Evolutionary conservation across 164 flowering plant species (phyloP).

Genomic region (Annona cherimola): DNA sequence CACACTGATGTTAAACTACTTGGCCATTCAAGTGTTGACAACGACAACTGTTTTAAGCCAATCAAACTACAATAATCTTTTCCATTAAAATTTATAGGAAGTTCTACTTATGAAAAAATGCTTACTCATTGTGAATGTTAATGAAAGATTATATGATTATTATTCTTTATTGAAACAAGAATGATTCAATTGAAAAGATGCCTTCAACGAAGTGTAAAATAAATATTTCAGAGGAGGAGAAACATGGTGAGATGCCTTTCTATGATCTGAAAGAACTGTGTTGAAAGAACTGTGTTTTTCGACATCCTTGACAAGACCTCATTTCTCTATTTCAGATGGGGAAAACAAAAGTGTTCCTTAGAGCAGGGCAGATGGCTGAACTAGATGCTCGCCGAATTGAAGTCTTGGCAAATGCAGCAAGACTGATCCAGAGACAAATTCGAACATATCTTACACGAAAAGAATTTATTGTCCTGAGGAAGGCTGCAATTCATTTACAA

Average conservation of each 20-base stretch:
- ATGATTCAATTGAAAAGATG: background rate
- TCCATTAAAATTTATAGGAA: too few relatives aligned
- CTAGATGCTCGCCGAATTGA: conserved; percentile 81
- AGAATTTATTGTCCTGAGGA: conserved; percentile 49
- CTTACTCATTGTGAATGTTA: background rate
- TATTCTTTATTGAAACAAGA: too few relatives aligned
- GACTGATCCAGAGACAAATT: conserved; percentile 67
- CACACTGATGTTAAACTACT: too few relatives aligned
- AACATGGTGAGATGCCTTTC: background rate
- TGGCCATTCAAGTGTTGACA: background rate
- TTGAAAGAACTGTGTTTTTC: background rate
- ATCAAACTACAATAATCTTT: background rate
- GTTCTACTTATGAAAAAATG: too few relatives aligned
- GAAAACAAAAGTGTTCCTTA: conserved; percentile 73
- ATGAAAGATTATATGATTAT: background rate
- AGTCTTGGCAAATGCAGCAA: conserved; percentile 65
- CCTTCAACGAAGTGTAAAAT: background rate
- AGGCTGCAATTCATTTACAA: conserved; percentile 53
- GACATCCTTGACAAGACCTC: background rate
- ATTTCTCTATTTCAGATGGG: conserved; percentile 53
- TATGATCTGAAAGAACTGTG: background rate
- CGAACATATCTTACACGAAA: conserved; percentile 59
- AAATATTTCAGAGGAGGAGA: background rate
- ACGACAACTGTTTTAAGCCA: background rate
- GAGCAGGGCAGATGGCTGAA: conserved; percentile 98